Conservation (phyloP, 768 basidiomycete genomes). For the Russula olivacea region DNA sequence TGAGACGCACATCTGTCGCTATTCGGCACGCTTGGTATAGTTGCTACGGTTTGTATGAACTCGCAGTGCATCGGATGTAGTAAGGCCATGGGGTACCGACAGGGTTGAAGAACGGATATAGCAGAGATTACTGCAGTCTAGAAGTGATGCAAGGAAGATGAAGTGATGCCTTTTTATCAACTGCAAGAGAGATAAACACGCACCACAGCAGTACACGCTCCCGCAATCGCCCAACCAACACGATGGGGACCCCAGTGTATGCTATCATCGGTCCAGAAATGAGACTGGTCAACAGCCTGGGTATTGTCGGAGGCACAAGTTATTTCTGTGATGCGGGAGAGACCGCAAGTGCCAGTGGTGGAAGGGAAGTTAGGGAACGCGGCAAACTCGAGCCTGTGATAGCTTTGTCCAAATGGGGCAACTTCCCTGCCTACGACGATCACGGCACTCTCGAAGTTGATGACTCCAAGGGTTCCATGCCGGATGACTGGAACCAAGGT, state of each 20-base stretch:
- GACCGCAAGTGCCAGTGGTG: too few species aligned
- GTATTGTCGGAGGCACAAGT: constrained; percentile 51
- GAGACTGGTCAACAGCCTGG: constrained; percentile 47
- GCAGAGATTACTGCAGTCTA: constrained; percentile 61
- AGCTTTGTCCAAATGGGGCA: too few species aligned
- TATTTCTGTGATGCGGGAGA: not conserved
- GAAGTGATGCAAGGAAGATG: too few species aligned
- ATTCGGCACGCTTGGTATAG: constrained; percentile 64
- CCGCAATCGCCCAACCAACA: constrained; percentile 72
- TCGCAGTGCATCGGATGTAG: not conserved
- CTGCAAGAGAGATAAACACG: constrained; percentile 28
- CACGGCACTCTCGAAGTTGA: too few species aligned
- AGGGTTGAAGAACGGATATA: constrained; percentile 53
- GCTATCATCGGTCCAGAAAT: constrained; percentile 53
- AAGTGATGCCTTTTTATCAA: too few species aligned
- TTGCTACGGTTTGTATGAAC: constrained; percentile 39
- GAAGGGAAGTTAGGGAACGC: too few species aligned
- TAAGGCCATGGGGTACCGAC: constrained; percentile 42
- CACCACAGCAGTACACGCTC: constrained; percentile 52
- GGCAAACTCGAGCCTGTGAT: too few species aligned
- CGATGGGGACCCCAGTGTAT: constrained; percentile 56
- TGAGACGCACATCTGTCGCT: constrained; percentile 66
- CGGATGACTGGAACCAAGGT: too few species aligned
- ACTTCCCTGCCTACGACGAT: too few species aligned
- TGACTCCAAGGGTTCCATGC: too few species aligned